Evolutionary conservation across 768 basidiomycete species (phyloP), one percentile per base, ranked within the genome.

Genomic region (Agrocybe praecox): DNA sequence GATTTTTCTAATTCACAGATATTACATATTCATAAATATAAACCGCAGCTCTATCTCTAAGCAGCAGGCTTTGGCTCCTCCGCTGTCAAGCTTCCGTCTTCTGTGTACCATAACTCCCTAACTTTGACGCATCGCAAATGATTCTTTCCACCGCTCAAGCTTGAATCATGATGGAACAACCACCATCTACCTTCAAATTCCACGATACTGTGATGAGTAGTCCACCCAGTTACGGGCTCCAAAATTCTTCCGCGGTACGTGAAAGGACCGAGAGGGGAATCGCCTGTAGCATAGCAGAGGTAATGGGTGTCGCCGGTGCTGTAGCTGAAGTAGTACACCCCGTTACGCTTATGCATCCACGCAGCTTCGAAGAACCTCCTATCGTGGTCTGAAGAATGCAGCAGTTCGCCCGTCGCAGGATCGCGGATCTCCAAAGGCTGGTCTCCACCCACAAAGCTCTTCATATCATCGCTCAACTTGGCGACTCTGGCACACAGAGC

Each of bases 361-460:
- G 62, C 62, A 3, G 64, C 64, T 53, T 65, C 64, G 46, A 65
- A 65, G 62, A 65, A 65, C 44, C 64, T 53, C 49, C 62, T 57
- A 42, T 63, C 64, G 44, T 65, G 64, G 56, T 65, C 64, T 14
- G 55, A 56, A 6, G 64, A 62, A n/a, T 59, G 54, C 15, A 65
- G 32, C 19, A 59, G 50, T 51, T 63, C 34, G 36, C 46, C 55
- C 21, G 59, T 60, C 47, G 47, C 62, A 8, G 59, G 62, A 32
- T 59, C 64, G 18, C 57, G 54, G 48, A 65, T 65, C 36, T 56
- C 53, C 19, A 65, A 49, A 45, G 60, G 51, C 26, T 50, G 47
- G 19, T 59, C 62, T 12, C 48, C 60, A 24, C 57, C 57, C 4
- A 47, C 62, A 46, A 65, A 65, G 29, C 55, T 56, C 23, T 55